Evolutionary conservation across 2,329 filamentous ascomycete genomes (phyloP).

Genomic region (Sporothrix humicola): DNA sequence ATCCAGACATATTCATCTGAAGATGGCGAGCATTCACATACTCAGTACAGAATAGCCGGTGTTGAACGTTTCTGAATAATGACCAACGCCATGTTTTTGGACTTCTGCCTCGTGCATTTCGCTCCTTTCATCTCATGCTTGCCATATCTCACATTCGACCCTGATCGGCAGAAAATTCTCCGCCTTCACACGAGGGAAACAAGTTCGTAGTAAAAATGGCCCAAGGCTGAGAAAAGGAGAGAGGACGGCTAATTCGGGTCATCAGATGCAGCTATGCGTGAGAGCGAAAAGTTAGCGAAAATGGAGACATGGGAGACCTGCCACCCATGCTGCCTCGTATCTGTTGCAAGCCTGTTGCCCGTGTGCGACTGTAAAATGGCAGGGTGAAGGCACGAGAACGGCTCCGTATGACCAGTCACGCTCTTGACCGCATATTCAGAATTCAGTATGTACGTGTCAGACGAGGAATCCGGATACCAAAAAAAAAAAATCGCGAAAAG

Average conservation of each 20-base stretch:
- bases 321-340: constrained; percentile 18
- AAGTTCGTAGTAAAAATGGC: too few relatives aligned
- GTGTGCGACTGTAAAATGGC: constrained; percentile 16
- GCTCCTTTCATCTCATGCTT: not conserved
- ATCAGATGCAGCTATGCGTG: not conserved
- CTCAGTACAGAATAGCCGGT: not conserved
- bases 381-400: constrained; percentile 18
- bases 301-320: not conserved
- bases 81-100: not conserved
- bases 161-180: not conserved
- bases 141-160: not conserved
- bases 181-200: not conserved
- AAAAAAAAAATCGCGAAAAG: not conserved
- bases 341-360: constrained; percentile 7
- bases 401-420: not conserved
- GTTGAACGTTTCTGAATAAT: not conserved
- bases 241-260: constrained; percentile 4
- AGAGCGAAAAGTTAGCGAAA: not conserved
- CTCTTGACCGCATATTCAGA: not conserved
- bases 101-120: not conserved
- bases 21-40: not conserved
- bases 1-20: not conserved
- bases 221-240: not conserved
- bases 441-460: not conserved
- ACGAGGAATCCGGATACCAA: not conserved